Conservation (phyloP, 2,329 filamentous ascomycete genomes). For the Monosporascus sp. region DNA sequence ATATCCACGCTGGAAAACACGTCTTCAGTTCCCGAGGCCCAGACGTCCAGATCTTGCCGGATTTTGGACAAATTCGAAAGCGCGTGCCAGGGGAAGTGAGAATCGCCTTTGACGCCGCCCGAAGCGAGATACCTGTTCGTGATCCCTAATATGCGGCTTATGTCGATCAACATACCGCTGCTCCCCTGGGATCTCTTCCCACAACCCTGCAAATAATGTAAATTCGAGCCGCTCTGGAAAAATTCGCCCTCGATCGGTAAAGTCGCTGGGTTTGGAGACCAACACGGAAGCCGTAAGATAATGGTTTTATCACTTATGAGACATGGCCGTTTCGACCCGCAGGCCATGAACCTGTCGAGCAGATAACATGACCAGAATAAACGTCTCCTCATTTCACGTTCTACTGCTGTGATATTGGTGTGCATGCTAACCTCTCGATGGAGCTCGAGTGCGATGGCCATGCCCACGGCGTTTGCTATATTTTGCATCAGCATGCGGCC, state of each 20-base stretch:
- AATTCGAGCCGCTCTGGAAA: constrained; percentile 73
- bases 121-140: constrained; percentile 81
- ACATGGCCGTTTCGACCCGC: constrained; percentile 77
- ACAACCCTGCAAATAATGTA: constrained; percentile 64
- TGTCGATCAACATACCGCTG: constrained; percentile 77
- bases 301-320: constrained; percentile 74
- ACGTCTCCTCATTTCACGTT: constrained; percentile 71
- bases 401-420: constrained; percentile 56
- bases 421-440: constrained; percentile 68
- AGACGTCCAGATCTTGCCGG: constrained; percentile 75
- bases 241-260: constrained; percentile 70
- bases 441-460: constrained; percentile 76
- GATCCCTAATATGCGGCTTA: constrained; percentile 73
- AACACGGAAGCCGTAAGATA: constrained; percentile 68
- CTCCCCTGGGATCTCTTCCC: constrained; percentile 70
- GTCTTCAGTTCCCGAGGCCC: constrained; percentile 76
- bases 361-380: constrained; percentile 88
- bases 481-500: constrained; percentile 25
- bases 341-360: constrained; percentile 76
- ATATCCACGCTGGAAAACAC: constrained; percentile 70
- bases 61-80: constrained; percentile 83
- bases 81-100: constrained; percentile 86
- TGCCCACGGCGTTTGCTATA: constrained; percentile 68
- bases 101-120: constrained; percentile 82
- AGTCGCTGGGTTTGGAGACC: constrained; percentile 56